Base-by-base conservation (phyloP, 495 filamentous ascomycete genomes). In the Penicillium cosmopolitanum region DNA sequence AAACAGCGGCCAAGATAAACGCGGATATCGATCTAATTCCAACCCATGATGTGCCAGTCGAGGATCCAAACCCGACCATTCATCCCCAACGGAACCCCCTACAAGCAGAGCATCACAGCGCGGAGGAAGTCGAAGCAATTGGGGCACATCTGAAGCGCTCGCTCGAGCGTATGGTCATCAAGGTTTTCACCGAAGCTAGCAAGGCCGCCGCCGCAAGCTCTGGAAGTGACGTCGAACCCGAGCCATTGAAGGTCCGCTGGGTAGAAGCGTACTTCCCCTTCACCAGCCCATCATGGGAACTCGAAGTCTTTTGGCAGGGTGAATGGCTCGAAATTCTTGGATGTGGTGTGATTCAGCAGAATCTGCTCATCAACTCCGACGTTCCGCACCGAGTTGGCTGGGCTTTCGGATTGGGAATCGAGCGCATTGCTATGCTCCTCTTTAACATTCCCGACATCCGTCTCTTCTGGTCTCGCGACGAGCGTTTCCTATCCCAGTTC, bases 251-350 rank as follows among this genome's bases (percentile, higher is more conserved):
- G 66, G 85, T 97, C 47, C 86, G 95, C 52, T 98, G 95, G 95
- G 87, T 98, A 4, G 93, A 97, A 69, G 92, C 95, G 4, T 98
- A 96, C 73, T 84, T 98, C 77, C 95, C 95, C 7, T 98, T 97
- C 70, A 98, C 95, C 0, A 90, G 85, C 43, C 95, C 96, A 0
- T 93, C 88, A 1, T 98, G 92, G 92, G 95, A 98, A 64, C 80
- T 98, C 11, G 95, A 98, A 70, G 91, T 98, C 15, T 93, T 90
- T 78, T 98, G 94, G 87, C 86, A 91, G 69, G 92, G 89, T 42
- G 88, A 92, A 65, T 98, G 95, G 95, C 86, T 98, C 6, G 95
- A 98, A 76, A 82, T 98, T 5, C 81, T 98, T 3, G 95, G 96
- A 4, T 96, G 90, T 67, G 96, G 96, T n/a, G 87, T 98, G 16